Conservation (phyloP, 495 filamentous ascomycete species). For the Hypoxylon lienhwacheense region DNA sequence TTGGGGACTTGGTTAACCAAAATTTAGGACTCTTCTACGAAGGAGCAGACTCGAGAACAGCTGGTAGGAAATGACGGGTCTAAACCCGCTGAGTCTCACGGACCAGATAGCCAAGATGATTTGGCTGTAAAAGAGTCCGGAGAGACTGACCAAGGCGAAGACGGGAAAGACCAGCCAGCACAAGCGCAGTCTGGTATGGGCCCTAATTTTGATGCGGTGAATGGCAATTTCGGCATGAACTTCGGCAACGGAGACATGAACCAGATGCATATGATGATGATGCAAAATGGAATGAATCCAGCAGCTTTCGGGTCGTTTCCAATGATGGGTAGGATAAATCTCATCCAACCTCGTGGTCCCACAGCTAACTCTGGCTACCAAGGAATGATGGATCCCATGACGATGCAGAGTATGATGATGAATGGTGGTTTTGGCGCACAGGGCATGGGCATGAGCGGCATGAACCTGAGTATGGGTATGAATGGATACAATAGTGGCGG, state of each 20-base stretch:
- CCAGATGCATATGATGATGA: conserved; percentile 73
- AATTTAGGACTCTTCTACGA: conserved; percentile 8
- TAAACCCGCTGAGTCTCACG: conserved; percentile 24
- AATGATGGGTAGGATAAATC: conserved; percentile 77
- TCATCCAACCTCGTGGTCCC: not conserved
- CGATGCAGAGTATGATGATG: conserved; percentile 86
- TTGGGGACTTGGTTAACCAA: conserved; percentile 5
- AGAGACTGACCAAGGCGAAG: conserved; percentile 38
- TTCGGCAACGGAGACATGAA: conserved; percentile 69
- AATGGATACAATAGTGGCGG: conserved; percentile 73
- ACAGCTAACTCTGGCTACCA: conserved; percentile 44
- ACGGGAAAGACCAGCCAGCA: conserved; percentile 39
- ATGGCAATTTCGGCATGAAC: conserved; percentile 64
- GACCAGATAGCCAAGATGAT: conserved; percentile 35
- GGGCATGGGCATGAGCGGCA: conserved; percentile 89
- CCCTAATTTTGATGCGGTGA: conserved; percentile 53
- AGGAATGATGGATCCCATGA: conserved; percentile 90
- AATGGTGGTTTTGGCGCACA: conserved; percentile 73
- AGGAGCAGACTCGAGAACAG: conserved; percentile 31
- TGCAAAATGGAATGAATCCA: conserved; percentile 73
- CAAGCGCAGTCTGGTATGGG: conserved; percentile 41
- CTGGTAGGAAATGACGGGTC: conserved; percentile 19
- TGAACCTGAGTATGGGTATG: conserved; percentile 88
- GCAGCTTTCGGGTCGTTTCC: conserved; percentile 63
- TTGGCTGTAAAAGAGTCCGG: conserved; percentile 35